phyloP scores from a whole-genome alignment of 192 early-diverging fungal genomes.

The Linderina pennispora region DNA sequence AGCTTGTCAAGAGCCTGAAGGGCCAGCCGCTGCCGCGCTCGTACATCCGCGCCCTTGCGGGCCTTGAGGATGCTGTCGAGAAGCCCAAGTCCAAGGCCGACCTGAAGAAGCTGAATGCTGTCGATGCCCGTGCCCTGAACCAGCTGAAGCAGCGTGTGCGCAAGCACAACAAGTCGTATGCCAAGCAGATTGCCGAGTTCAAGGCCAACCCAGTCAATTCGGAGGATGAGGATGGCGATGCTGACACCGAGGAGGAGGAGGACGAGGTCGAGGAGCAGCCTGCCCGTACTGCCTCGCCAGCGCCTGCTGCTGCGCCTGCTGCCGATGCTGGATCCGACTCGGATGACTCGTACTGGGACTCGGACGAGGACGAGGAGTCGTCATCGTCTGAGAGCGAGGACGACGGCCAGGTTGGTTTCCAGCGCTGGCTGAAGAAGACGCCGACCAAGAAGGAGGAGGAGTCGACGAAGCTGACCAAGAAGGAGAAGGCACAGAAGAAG shows the following conservation, averaged over 20 bases:
- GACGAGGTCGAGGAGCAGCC: constrained; percentile 16
- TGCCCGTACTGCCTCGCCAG: constrained; percentile 4
- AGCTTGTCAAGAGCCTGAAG: constrained; percentile 39
- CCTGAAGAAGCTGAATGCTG: constrained; percentile 80
- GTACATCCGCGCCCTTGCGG: constrained; percentile 46
- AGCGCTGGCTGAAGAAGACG: constrained; percentile 46
- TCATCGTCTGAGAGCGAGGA: constrained; percentile 24
- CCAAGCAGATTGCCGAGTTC: constrained; percentile 66
- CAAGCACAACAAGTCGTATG: constrained; percentile 78
- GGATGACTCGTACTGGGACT: constrained; percentile 26
- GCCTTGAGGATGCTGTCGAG: constrained; percentile 75
- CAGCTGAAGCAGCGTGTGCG: constrained; percentile 90
- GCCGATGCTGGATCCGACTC: constrained; percentile 6
- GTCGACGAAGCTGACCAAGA: constrained; percentile 27
- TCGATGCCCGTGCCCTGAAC: constrained; percentile 76
- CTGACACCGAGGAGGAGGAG: neutral
- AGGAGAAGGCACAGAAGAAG: constrained; percentile 29
- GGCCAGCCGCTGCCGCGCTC: constrained; percentile 19
- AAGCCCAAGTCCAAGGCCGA: constrained; percentile 62
- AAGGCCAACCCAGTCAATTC: constrained; percentile 39
- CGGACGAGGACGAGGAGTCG: constrained; percentile 12
- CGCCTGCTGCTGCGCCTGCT: constrained; percentile 2
- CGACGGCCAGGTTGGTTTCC: constrained; percentile 14
- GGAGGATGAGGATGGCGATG: constrained; percentile 25
- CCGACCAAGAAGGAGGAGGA: constrained; percentile 17